Base-by-base conservation (phyloP, 2,329 filamentous ascomycete species). In the Dothistroma septosporum region DNA sequence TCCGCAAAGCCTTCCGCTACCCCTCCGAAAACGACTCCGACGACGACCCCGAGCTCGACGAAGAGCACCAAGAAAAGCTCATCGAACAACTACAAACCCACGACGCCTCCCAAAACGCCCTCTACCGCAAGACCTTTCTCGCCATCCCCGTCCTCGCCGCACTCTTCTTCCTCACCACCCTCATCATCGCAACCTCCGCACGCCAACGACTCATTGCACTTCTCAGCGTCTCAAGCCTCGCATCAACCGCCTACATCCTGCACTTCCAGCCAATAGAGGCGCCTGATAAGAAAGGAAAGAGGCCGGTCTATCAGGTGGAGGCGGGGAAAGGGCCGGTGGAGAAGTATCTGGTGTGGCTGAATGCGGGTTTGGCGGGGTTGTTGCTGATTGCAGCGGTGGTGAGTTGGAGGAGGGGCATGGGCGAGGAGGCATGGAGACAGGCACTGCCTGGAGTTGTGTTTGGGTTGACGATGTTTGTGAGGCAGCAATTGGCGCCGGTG, bases 1-100 rank as follows among this genome's bases (percentile, higher is more conserved):
- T 94, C 49, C 87, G 92, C 70, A 88, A 84, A 69, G 88, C 89
- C 9, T 94, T 95, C 76, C 84, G 83, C 62, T 94, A 93, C 76
- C 88, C 88, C 4, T 76, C 79, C 59, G 80, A 82, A 53, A 80
- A 84, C 44, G 79, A 83, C 37, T 80, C 82, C 72, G 32, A 82
- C 60, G 65, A 67, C 28, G 62, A 83, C 12, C 82, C 86, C 66
- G 83, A 86, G 58, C 79, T 94, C 62, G 91, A 94, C 73, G 89
- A 92, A 76, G 83, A 92, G 82, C 69, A 76, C 83, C 87, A 90
- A 78, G 87, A 89, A 69, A 71, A 76, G 53, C 78, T 89, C 10
- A 90, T 91, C 68, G 68, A 71, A 16, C 69, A 72, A 48, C 83
- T 90, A 33, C 72, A 79, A 37, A 69, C 74, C 37, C 76, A 85